phyloP scores from a whole-genome alignment of 495 filamentous ascomycete species.

The Tuber magnatum region DNA sequence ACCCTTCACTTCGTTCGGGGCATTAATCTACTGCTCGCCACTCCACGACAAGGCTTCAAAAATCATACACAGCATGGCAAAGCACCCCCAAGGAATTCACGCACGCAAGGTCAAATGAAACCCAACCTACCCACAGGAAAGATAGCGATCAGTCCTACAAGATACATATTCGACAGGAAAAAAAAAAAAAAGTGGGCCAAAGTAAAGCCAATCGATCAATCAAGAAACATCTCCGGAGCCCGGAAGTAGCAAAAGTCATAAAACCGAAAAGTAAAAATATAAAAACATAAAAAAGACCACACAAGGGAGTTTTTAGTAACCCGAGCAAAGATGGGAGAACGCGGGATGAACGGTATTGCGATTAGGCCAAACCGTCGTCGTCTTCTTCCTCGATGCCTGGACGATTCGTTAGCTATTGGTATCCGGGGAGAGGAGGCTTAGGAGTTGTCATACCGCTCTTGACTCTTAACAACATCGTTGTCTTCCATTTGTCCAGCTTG shows the following conservation, averaged over 20 bases:
- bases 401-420: conserved; percentile 5
- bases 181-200: neutral
- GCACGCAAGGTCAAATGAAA: neutral
- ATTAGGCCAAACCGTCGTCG: conserved; percentile 28
- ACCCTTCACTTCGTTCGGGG: no score
- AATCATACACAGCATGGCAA: neutral
- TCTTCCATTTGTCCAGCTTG: conserved; percentile 94
- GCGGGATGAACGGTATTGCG: neutral
- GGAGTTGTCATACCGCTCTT: conserved; percentile 50
- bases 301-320: neutral
- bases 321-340: neutral
- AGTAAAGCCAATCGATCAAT: neutral
- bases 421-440: neutral
- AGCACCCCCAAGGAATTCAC: neutral
- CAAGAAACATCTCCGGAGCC: neutral
- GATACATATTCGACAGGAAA: neutral
- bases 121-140: neutral
- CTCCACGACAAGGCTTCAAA: neutral
- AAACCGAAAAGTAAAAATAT: neutral
- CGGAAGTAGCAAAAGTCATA: neutral
- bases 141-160: neutral
- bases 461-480: conserved; percentile 68
- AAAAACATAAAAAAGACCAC: neutral
- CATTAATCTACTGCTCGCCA: neutral
- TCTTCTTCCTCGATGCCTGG: conserved; percentile 13